Percentiles rank a stretch among this genome's conserved stretches.
Evolutionary conservation across 1,139 yeast genomes (phyloP).

Genomic region (Citeromyces siamensis): DNA sequence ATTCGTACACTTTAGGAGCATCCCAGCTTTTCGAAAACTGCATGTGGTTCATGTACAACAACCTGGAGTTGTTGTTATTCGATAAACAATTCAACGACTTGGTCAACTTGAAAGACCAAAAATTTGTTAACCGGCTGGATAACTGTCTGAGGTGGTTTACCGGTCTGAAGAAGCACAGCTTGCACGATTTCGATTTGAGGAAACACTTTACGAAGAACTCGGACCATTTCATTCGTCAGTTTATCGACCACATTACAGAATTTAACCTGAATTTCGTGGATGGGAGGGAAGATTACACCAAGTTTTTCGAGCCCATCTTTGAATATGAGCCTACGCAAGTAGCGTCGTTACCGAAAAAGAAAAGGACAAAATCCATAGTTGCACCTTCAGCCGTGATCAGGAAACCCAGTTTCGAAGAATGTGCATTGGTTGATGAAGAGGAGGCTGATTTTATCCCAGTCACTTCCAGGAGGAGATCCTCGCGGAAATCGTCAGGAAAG

Average conservation of each 20-base stretch:
- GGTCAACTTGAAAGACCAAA: conserved; percentile 9
- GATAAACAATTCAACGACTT: conserved; percentile 21
- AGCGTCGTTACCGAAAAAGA: conserved; percentile 2
- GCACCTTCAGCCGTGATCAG: neutral
- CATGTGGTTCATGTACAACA: conserved; percentile 56
- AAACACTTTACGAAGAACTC: conserved; percentile 17
- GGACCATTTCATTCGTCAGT: conserved; percentile 17
- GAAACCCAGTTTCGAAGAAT: neutral
- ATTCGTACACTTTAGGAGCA: conserved; percentile 41
- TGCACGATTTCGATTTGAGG: neutral
- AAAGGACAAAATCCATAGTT: neutral
- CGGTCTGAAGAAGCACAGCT: conserved; percentile 8
- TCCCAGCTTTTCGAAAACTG: conserved; percentile 45
- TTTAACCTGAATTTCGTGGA: conserved; percentile 34
- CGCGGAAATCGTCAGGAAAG: neutral
- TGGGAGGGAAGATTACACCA: neutral
- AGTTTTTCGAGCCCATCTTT: conserved; percentile 5
- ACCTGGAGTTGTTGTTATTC: conserved; percentile 50
- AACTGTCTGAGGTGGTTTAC: conserved; percentile 15
- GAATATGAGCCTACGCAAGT: conserved; percentile 4
- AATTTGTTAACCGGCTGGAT: conserved; percentile 12
- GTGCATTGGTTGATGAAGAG: neutral
- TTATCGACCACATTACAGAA: conserved; percentile 21
- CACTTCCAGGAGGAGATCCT: neutral
- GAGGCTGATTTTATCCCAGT: neutral